Evolutionary conservation across 116 monocot species (phyloP).

Genomic region (Iris pallida): DNA sequence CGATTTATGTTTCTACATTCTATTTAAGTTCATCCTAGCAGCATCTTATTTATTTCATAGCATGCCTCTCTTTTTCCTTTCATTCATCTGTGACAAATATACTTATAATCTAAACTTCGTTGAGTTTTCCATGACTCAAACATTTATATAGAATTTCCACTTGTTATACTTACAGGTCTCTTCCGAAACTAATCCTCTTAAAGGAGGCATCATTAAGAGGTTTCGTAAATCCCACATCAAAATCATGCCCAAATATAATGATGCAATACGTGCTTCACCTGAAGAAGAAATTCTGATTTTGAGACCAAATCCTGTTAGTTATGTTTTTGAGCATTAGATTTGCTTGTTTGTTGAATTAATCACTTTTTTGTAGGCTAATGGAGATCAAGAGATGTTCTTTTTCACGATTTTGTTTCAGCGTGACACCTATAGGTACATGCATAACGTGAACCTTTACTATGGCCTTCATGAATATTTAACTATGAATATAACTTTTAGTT

Average conservation of each 20-base stretch:
- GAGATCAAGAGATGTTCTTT: slow-evolving; percentile 66
- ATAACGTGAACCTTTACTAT: slow-evolving; percentile 3
- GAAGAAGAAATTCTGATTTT: slow-evolving; percentile 78
- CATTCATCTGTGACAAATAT: neutral
- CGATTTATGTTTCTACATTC: too few species aligned
- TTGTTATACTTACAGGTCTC: slow-evolving; percentile 52
- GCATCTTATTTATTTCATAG: too few species aligned
- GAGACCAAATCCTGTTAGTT: slow-evolving; percentile 14
- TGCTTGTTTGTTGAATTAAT: neutral
- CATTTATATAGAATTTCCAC: neutral
- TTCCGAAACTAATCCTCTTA: slow-evolving; percentile 70
- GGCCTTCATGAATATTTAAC: neutral
- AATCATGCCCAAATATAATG: slow-evolving; percentile 21
- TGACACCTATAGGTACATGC: slow-evolving; percentile 53
- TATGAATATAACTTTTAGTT: too few species aligned
- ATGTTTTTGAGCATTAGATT: neutral
- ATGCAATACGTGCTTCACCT: slow-evolving; percentile 46
- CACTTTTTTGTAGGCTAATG: slow-evolving; percentile 41
- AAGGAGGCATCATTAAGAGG: slow-evolving; percentile 56
- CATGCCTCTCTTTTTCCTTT: neutral
- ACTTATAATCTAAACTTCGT: too few species aligned
- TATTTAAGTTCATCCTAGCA: too few species aligned
- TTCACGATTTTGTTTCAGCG: slow-evolving; percentile 41
- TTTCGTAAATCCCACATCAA: slow-evolving; percentile 30
- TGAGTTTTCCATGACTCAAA: neutral